phyloP scores from a whole-genome alignment of 352 stramenopile species.

The Pythium aristosporum region DNA sequence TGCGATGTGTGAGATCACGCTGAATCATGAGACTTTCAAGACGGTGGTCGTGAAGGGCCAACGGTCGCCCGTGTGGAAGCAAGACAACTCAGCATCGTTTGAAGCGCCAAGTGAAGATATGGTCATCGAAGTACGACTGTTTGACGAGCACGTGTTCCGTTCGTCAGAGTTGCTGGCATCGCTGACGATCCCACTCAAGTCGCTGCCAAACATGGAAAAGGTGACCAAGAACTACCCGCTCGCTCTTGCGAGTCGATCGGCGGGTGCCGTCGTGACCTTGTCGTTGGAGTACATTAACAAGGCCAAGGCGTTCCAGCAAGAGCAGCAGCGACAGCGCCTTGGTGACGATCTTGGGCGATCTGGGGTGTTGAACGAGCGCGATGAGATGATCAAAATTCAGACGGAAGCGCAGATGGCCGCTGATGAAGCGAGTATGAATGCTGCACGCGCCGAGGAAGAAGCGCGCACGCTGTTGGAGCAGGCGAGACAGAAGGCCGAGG shows the following conservation, averaged over 20 bases:
- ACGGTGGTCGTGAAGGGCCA: conserved; percentile 81
- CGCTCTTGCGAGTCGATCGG: conserved; percentile 73
- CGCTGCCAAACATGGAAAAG: conserved; percentile 84
- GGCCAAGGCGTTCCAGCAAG: conserved; percentile 72
- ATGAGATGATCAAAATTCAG: conserved; percentile 86
- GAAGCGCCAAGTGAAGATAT: conserved; percentile 75
- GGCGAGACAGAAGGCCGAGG: conserved; percentile 77
- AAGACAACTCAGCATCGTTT: conserved; percentile 84
- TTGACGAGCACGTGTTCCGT: conserved; percentile 81
- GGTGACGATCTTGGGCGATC: conserved; percentile 57
- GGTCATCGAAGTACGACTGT: conserved; percentile 82
- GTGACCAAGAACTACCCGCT: conserved; percentile 80
- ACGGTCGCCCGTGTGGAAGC: conserved; percentile 82
- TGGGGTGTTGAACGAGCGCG: conserved; percentile 69
- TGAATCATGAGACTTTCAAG: conserved; percentile 82
- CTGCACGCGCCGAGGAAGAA: conserved; percentile 70
- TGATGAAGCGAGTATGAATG: conserved; percentile 75
- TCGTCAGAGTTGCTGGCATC: conserved; percentile 71
- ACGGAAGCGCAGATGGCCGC: conserved; percentile 76
- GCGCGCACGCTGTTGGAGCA: conserved; percentile 72
- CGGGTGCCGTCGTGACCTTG: conserved; percentile 72
- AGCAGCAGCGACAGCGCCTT: conserved; percentile 59
- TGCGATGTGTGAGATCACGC: conserved; percentile 76
- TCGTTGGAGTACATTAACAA: conserved; percentile 86
- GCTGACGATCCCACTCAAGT: conserved; percentile 77